Conservation (phyloP, 148 eudicot species). For the Talinum fruticosum region DNA sequence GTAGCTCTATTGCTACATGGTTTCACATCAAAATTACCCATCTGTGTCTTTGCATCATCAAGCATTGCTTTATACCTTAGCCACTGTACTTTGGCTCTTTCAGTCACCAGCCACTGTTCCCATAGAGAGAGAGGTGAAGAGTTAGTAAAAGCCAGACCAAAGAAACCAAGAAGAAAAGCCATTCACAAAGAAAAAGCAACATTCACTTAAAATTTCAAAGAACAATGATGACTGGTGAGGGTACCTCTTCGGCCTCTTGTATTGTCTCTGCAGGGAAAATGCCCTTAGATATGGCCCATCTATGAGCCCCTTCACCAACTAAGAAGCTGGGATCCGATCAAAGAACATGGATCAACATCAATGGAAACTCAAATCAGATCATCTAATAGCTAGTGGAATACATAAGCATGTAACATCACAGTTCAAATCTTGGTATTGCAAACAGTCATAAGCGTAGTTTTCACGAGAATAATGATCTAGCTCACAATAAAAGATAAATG, state of each 20-base stretch:
- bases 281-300: slow-evolving; percentile 78
- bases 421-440: too few relatives aligned
- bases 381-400: background rate
- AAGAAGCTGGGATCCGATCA: slow-evolving; percentile 55
- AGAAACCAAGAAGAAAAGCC: background rate
- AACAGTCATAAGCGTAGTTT: too few relatives aligned
- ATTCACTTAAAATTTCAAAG: background rate
- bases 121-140: slow-evolving; percentile 8
- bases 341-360: slow-evolving; percentile 1
- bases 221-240: background rate
- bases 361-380: background rate
- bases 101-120: slow-evolving; percentile 81
- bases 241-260: slow-evolving; percentile 64
- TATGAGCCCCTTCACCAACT: slow-evolving; percentile 85
- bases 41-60: slow-evolving; percentile 49
- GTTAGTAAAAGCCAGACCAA: slow-evolving; percentile 3
- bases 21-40: slow-evolving; percentile 18
- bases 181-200: background rate
- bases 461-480: too few relatives aligned
- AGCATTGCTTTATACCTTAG: slow-evolving; percentile 74
- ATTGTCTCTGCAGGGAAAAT: slow-evolving; percentile 39
- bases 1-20: slow-evolving; percentile 25
- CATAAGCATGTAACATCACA: too few relatives aligned
- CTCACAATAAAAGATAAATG: too few relatives aligned
- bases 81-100: slow-evolving; percentile 75